phyloP scores from a whole-genome alignment of 768 basidiomycete genomes.

The Tricholoma hemisulphureum region DNA sequence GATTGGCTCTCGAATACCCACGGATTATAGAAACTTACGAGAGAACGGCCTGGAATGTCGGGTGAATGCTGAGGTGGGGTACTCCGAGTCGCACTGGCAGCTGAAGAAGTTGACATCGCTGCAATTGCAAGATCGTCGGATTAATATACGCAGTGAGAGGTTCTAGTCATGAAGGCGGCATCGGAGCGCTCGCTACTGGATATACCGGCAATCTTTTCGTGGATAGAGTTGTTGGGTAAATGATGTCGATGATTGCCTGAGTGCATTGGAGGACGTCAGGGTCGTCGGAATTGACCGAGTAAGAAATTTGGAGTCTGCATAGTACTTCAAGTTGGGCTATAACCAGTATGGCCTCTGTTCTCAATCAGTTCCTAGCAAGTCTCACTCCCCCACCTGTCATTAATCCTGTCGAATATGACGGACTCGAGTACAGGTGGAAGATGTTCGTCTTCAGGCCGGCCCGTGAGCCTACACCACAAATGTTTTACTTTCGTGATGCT shows the following conservation, averaged over 20 bases:
- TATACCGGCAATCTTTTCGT: not conserved
- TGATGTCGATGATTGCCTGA: no score
- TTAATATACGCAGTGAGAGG: not conserved
- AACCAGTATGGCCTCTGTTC: constrained; percentile 26
- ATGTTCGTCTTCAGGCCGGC: constrained; percentile 81
- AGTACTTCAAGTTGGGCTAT: no score
- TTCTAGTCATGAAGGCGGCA: not conserved
- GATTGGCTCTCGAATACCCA: not conserved
- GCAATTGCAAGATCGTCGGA: not conserved
- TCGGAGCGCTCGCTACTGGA: not conserved
- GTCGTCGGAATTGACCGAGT: constrained; percentile 11
- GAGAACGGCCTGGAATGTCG: not conserved
- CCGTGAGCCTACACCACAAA: no score
- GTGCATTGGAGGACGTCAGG: no score
- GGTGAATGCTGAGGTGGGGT: not conserved
- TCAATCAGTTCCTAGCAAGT: constrained; percentile 34
- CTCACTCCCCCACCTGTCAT: constrained; percentile 61
- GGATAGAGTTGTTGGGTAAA: not conserved
- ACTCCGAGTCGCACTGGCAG: not conserved
- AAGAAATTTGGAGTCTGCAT: no score
- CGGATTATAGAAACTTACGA: not conserved
- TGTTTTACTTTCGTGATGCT: constrained; percentile 1
- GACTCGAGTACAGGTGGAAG: constrained; percentile 71
- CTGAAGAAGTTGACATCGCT: not conserved
- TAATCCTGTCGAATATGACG: constrained; percentile 63